Evolutionary conservation across 306 rosid genomes (phyloP).

Genomic region (Canavalia ensiformis): DNA sequence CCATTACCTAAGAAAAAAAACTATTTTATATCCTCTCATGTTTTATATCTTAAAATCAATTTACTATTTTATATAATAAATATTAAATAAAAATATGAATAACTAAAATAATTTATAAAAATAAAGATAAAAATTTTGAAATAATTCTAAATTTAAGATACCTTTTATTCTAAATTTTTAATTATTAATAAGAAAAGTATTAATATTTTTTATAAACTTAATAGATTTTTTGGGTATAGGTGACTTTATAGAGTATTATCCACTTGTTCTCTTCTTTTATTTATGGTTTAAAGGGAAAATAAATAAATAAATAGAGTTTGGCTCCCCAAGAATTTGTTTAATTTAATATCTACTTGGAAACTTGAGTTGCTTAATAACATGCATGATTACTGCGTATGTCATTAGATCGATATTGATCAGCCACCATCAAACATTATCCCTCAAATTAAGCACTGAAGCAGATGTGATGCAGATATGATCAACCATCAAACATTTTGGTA

Average conservation of each 20-base stretch:
- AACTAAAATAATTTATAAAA: too few species aligned
- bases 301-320: background rate
- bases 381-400: background rate
- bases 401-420: background rate
- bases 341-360: background rate
- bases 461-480: background rate
- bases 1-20: too few species aligned
- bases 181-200: too few species aligned
- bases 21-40: too few species aligned
- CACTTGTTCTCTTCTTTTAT: background rate
- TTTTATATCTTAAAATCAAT: too few species aligned
- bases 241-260: background rate
- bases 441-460: background rate
- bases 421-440: constrained; percentile 21
- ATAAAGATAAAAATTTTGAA: too few species aligned
- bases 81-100: too few species aligned
- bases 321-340: background rate
- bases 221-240: too few species aligned
- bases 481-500: background rate
- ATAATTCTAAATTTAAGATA: too few species aligned
- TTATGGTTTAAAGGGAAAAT: background rate
- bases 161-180: too few species aligned
- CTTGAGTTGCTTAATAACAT: background rate
- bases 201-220: too few species aligned
- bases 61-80: too few species aligned